phyloP scores from a whole-genome alignment of 108 stramenopile species.

The Licmophora abbreviata region DNA sequence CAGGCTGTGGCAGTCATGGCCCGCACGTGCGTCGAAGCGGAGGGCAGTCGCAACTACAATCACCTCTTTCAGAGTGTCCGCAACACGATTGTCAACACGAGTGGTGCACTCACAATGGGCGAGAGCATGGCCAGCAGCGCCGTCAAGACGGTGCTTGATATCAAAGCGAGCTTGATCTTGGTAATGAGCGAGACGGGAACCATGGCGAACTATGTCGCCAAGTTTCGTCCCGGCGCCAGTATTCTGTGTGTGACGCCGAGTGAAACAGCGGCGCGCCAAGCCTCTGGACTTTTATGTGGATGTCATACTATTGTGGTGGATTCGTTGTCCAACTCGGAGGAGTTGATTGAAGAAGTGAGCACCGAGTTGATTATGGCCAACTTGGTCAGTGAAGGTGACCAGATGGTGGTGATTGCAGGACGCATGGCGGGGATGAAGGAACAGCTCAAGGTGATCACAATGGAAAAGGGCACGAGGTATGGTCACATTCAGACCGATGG shows the following conservation, averaged over 20 bases:
- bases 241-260: constrained; percentile 75
- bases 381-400: constrained; percentile 72
- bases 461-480: constrained; percentile 4
- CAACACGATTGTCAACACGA: constrained; percentile 51
- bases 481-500: constrained; percentile 6
- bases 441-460: constrained; percentile 1
- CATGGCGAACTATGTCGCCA: constrained; percentile 88
- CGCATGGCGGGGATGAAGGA: constrained; percentile 4
- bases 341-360: constrained; percentile 65
- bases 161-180: constrained; percentile 76
- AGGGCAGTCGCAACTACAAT: constrained; percentile 61
- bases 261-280: constrained; percentile 72
- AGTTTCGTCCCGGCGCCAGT: constrained; percentile 89
- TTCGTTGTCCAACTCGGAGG: constrained; percentile 55
- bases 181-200: constrained; percentile 87
- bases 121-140: constrained; percentile 90
- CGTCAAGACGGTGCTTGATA: constrained; percentile 90
- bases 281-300: constrained; percentile 50
- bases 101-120: constrained; percentile 40
- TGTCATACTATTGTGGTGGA: constrained; percentile 52
- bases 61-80: constrained; percentile 66
- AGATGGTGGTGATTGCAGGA: constrained; percentile 80
- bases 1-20: constrained; percentile 91
- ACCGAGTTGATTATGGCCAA: constrained; percentile 52
- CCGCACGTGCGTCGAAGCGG: constrained; percentile 83